Percentiles rank a stretch among this genome's conserved stretches.
Evolutionary conservation across 495 filamentous ascomycete species (phyloP).

Genomic region (Margaritispora aquatica): DNA sequence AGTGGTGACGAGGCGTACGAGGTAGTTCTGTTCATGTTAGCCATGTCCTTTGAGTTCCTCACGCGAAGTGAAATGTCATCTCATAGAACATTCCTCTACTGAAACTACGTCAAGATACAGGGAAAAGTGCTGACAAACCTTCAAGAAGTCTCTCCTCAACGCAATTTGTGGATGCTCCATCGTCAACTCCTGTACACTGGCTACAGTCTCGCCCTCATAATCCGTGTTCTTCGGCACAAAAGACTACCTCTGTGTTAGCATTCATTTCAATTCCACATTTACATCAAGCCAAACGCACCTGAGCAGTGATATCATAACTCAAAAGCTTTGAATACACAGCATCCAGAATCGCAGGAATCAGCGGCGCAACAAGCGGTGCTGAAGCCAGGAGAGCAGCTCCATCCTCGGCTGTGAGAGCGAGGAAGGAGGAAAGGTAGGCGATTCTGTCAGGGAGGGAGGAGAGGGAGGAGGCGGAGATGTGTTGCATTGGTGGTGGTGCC

Average conservation of each 20-base stretch:
- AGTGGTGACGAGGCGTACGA: constrained; percentile 21
- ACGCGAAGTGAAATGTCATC: too few relatives aligned
- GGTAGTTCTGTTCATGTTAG: constrained; percentile 20
- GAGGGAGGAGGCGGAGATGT: constrained; percentile 28
- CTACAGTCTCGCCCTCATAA: constrained; percentile 24
- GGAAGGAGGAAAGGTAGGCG: constrained; percentile 29
- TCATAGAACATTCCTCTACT: too few relatives aligned
- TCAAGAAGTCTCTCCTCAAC: constrained; percentile 33
- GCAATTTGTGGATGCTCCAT: constrained; percentile 34
- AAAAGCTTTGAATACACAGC: constrained; percentile 34
- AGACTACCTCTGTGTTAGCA: constrained; percentile 1
- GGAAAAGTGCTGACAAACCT: constrained; percentile 6
- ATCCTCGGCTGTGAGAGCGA: constrained; percentile 29
- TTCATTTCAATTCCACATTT: neutral
- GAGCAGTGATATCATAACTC: constrained; percentile 34
- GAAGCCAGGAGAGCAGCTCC: constrained; percentile 26
- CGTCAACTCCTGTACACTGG: constrained; percentile 24
- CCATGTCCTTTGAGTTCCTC: too few relatives aligned
- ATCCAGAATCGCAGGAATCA: constrained; percentile 32
- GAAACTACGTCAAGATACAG: neutral
- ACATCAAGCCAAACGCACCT: neutral
- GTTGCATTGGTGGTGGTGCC: constrained; percentile 30
- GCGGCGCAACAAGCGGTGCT: constrained; percentile 26
- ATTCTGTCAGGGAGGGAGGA: constrained; percentile 24
- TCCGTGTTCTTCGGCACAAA: constrained; percentile 34